Conservation (phyloP, 768 basidiomycete genomes). For the Amanita fuliginea region DNA sequence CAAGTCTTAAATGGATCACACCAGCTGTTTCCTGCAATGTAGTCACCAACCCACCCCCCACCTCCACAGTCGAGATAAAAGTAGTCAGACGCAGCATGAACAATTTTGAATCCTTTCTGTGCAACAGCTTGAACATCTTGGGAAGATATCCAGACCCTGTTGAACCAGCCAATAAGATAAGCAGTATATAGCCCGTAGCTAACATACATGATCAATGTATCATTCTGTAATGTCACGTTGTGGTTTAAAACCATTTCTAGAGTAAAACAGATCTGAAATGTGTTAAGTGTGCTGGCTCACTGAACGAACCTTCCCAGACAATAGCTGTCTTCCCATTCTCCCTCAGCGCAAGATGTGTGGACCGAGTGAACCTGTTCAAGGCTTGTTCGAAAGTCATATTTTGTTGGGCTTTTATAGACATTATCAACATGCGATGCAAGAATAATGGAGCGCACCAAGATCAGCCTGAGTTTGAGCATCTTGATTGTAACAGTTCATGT, state of each 20-base stretch:
- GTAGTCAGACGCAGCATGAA: constrained; percentile 64
- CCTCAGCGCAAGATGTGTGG: constrained; percentile 43
- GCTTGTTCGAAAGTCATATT: constrained; percentile 53
- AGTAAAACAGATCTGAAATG: constrained; percentile 15
- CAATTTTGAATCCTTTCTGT: constrained; percentile 42
- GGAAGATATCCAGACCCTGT: constrained; percentile 60
- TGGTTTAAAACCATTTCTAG: constrained; percentile 59
- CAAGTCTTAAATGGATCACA: constrained; percentile 77
- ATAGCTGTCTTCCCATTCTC: constrained; percentile 58
- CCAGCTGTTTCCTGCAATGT: constrained; percentile 46
- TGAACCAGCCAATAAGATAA: neutral
- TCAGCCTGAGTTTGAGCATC: constrained; percentile 49
- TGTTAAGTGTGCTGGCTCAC: neutral
- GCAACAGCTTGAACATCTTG: constrained; percentile 45
- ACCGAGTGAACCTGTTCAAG: constrained; percentile 45
- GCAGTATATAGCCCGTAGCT: neutral
- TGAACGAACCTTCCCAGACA: constrained; percentile 62
- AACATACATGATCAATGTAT: constrained; percentile 47
- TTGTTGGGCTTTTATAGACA: constrained; percentile 14
- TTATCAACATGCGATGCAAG: neutral
- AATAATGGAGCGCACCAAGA: constrained; percentile 24
- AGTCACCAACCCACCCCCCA: constrained; percentile 58
- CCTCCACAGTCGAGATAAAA: constrained; percentile 77
- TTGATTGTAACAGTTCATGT: constrained; percentile 48
- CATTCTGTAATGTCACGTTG: constrained; percentile 29